Base-by-base conservation (phyloP, 176 grass and related monocot species). In the Carex myosuroides region DNA sequence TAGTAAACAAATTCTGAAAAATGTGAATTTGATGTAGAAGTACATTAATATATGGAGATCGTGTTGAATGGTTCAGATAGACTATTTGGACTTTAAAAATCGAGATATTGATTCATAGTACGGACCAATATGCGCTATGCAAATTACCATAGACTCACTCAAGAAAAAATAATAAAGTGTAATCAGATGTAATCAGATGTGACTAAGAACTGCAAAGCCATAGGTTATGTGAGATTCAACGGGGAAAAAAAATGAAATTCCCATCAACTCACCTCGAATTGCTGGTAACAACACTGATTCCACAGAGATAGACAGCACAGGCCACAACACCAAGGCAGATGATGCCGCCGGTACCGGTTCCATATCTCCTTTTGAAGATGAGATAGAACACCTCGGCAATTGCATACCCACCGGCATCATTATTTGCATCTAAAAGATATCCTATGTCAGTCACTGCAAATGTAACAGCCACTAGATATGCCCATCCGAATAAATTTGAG, bases 361-460 rank as follows among this genome's bases (percentile, higher is more conserved):
- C 93, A 41, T 98, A 95, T 24, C 93, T 85, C 61, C 85, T 89
- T 39, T 98, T 95, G 80, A 98, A 95, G 33, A 91, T 85, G 8
- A 87, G 89, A 85, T 95, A 95, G 84, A 95, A 98, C 41, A 95
- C 89, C 63, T 98, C 64, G 2, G 96, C 96, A 56, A 95, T 92
- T 0, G 91, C 93, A 41, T 95, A 98, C 4, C 91, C 96, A 56
- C 93, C 93, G 26, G 95, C 92, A 24, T 98, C 95, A 13, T 95
- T 98, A 58, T 94, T 84, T 2, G 62, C 13, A 88, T 74, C 91
- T 79, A 98, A 81, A 30, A 98, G 96, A 85, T 85, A 88, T 8
- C 86, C 86, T 59, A 93, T 89, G 83, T 93, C 91, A 24, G 89
- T 93, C 22, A 93, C 96, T 57, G 96, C 93, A 76, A 95, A 98